phyloP scores from a whole-genome alignment of 257 asterid species.

The Primulina huaijiensis region DNA sequence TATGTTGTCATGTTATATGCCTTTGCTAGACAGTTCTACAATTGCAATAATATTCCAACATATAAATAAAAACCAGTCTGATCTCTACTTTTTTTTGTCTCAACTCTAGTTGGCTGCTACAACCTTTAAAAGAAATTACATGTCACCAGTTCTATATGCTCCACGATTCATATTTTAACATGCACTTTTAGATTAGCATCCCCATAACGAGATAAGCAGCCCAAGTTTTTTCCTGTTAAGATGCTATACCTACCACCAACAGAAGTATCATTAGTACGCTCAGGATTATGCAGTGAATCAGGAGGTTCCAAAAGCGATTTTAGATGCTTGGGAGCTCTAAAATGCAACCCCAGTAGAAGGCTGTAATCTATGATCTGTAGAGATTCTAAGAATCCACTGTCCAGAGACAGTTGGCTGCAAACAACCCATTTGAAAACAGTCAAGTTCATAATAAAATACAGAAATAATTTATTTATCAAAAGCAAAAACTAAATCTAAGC shows the following conservation, averaged over 20 bases:
- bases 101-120: not conserved
- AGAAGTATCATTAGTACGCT: constrained; percentile 25
- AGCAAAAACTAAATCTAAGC: not conserved
- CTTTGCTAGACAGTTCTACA: not conserved
- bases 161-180: not conserved
- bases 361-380: not conserved
- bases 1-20: not conserved
- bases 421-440: not conserved
- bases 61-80: not conserved
- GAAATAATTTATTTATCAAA: not conserved
- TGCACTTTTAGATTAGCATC: not conserved
- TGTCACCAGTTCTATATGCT: not conserved
- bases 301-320: constrained; percentile 49
- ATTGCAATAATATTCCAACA: not conserved
- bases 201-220: not conserved
- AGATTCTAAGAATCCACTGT: not conserved
- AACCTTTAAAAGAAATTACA: not conserved
- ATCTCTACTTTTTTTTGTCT: not conserved
- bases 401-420: not conserved
- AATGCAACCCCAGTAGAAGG: not conserved
- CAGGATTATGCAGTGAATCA: constrained; percentile 43
- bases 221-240: constrained; percentile 9
- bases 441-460: not conserved
- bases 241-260: constrained; percentile 48
- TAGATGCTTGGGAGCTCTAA: not conserved